phyloP scores from a whole-genome alignment of 352 stramenopile species.

The Blastocystis sp. region DNA sequence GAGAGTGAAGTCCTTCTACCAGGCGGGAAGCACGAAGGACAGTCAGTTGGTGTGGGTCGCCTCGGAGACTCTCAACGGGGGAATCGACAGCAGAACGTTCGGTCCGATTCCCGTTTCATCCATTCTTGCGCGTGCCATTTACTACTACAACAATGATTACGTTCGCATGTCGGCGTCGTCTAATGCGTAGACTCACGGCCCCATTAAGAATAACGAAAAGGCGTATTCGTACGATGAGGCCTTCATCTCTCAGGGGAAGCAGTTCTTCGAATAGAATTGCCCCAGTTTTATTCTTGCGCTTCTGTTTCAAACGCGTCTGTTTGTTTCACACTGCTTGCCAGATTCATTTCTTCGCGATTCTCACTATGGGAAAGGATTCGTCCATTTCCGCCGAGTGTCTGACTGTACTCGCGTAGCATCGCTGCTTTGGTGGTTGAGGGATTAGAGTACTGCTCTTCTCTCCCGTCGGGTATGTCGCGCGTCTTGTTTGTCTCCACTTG shows the following conservation, averaged over 20 bases:
- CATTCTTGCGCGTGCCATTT: conserved; percentile 62
- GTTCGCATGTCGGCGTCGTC: not conserved
- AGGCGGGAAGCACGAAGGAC: not conserved
- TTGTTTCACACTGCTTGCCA: not conserved
- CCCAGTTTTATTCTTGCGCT: not conserved
- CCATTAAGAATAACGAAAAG: conserved; percentile 57
- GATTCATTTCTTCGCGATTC: not conserved
- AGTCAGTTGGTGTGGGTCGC: conserved; percentile 33
- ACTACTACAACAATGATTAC: conserved; percentile 54
- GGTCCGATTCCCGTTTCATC: conserved; percentile 49
- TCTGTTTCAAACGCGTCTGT: not conserved
- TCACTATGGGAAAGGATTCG: not conserved
- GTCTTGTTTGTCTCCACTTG: not conserved
- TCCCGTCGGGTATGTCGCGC: not conserved
- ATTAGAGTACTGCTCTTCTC: conserved; percentile 8
- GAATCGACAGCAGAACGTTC: conserved; percentile 54
- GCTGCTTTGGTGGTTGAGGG: not conserved
- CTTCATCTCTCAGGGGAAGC: conserved; percentile 62
- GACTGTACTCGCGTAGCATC: not conserved
- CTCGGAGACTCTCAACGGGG: conserved; percentile 54
- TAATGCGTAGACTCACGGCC: conserved; percentile 58
- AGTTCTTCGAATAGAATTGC: conserved; percentile 45
- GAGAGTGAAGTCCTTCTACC: conserved; percentile 21
- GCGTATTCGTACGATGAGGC: conserved; percentile 18
- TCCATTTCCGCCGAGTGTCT: not conserved